Evolutionary conservation across 352 stramenopile genomes (phyloP), one percentile per base, ranked within the genome.

Genomic region (Hyaloperonospora brassicae): DNA sequence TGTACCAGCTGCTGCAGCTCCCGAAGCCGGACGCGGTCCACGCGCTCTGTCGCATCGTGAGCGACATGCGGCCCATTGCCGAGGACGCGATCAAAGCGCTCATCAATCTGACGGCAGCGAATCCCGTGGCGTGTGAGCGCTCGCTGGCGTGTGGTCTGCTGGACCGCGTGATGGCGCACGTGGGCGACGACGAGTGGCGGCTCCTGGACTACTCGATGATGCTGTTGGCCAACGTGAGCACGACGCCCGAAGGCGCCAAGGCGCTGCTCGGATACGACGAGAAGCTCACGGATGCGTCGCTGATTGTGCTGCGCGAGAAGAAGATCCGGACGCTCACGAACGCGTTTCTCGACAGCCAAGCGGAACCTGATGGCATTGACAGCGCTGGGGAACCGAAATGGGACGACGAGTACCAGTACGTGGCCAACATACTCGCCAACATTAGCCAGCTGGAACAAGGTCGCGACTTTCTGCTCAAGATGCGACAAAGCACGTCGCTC

Each of bases 391-490:
- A 91, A 52, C 76, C 83, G 55, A 87, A 84, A 44, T 93, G 83
- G 83, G 81, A 94, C 52, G 84, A 94, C 57, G 78, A 91, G 58
- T 94, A 88, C 59, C 82, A 94, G 60, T 94, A 90, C 50, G 81
- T 94, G 23, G 84, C 84, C 0, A 86, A 86, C 62, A 87, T 94
- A 38, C 52, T 94, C 22, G 76, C 81, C 30, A 94, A 94, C 57
- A 86, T 94, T 53, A 89, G 70, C 48, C 82, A 92, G 57, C 57
- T 94, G 38, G 79, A 88, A 34, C 68, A 94, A 61, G 84, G 84
- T 0, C 75, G 84, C 14, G 65, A 71, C 47, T 93, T 94, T 34
- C 35, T 94, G 56, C 68, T 92, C 11, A 87, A 87, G 63, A 75
- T 79, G 52, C 78, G 77, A 48, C 70, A 73, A 49, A 77, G 63